phyloP scores from a whole-genome alignment of 1,284 basidiomycete genomes.

The Gomphus bonarii region DNA sequence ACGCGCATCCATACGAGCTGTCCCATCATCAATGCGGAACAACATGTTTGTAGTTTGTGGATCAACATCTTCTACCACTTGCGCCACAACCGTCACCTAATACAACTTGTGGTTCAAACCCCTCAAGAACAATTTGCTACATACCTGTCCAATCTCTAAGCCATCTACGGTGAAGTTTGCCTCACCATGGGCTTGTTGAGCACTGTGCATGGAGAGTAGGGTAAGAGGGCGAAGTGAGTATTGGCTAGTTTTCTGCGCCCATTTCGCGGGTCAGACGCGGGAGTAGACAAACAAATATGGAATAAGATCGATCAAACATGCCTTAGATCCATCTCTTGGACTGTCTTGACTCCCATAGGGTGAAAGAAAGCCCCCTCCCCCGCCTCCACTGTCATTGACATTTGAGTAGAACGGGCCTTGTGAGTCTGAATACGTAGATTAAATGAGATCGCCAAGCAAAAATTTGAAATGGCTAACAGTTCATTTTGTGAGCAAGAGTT shows the following conservation, averaged over 20 bases:
- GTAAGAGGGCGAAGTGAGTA: conserved; percentile 82
- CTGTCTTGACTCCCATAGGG: conserved; percentile 9
- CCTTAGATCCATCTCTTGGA: conserved; percentile 8
- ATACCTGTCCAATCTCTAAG: conserved; percentile 71
- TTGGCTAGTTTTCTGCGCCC: conserved; percentile 4
- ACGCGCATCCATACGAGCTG: conserved; percentile 79
- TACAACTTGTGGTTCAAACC: neutral
- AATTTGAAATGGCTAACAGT: neutral
- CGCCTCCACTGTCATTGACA: conserved; percentile 2
- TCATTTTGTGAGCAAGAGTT: neutral
- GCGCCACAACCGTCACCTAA: conserved; percentile 61
- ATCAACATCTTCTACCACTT: conserved; percentile 55
- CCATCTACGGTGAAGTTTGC: conserved; percentile 83
- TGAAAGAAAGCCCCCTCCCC: conserved; percentile 8
- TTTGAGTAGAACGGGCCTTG: conserved; percentile 8
- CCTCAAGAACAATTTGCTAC: conserved; percentile 15
- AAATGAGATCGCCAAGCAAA: neutral
- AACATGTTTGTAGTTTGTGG: conserved; percentile 74
- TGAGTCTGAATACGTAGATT: neutral
- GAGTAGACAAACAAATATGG: neutral
- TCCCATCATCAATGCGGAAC: conserved; percentile 83
- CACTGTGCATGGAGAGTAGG: conserved; percentile 68
- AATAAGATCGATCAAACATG: neutral
- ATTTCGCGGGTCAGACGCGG: neutral
- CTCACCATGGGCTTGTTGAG: conserved; percentile 78